A percentile compares a stretch with the other conserved stretches of the same genome.
Evolutionary conservation across 768 basidiomycete species (phyloP).

Genomic region (Fomitopsis pulvina): DNA sequence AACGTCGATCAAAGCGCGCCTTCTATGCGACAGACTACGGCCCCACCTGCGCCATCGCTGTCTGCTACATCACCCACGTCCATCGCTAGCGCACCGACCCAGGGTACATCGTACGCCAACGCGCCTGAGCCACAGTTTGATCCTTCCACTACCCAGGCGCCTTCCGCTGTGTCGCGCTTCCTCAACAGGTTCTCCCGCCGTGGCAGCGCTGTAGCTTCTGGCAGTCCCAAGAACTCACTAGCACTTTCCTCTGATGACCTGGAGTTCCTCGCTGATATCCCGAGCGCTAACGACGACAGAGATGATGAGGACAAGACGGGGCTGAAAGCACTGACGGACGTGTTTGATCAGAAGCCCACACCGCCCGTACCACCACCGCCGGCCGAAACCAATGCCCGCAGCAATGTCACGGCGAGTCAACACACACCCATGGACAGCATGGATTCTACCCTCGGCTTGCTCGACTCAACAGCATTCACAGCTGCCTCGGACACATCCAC

Average conservation of each 20-base stretch:
- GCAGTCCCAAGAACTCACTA: slow-evolving; percentile 45
- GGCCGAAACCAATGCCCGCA: neutral
- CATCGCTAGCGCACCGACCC: slow-evolving; percentile 6
- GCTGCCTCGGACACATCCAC: neutral
- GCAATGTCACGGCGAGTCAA: neutral
- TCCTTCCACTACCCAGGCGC: slow-evolving; percentile 17
- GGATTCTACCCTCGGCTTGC: neutral
- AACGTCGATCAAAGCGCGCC: slow-evolving; percentile 4
- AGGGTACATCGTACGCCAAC: slow-evolving; percentile 12
- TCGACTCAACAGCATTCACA: slow-evolving; percentile 6
- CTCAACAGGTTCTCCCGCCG: slow-evolving; percentile 63
- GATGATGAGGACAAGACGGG: slow-evolving; percentile 22
- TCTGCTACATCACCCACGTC: slow-evolving; percentile 1
- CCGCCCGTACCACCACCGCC: slow-evolving; percentile 16
- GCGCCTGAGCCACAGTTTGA: slow-evolving; percentile 17
- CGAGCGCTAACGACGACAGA: slow-evolving; percentile 40
- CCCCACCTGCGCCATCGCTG: neutral
- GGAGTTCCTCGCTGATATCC: slow-evolving; percentile 69
- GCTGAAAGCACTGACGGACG: slow-evolving; percentile 24
- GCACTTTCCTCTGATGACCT: slow-evolving; percentile 77
- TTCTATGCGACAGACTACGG: neutral
- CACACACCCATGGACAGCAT: neutral
- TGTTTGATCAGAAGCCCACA: slow-evolving; percentile 36
- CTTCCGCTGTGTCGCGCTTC: slow-evolving; percentile 79
- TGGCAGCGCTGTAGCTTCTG: slow-evolving; percentile 31